Evolutionary conservation across 148 eudicot genomes (phyloP), one percentile per base, ranked within the genome.

Genomic region (Bassia scoparia): DNA sequence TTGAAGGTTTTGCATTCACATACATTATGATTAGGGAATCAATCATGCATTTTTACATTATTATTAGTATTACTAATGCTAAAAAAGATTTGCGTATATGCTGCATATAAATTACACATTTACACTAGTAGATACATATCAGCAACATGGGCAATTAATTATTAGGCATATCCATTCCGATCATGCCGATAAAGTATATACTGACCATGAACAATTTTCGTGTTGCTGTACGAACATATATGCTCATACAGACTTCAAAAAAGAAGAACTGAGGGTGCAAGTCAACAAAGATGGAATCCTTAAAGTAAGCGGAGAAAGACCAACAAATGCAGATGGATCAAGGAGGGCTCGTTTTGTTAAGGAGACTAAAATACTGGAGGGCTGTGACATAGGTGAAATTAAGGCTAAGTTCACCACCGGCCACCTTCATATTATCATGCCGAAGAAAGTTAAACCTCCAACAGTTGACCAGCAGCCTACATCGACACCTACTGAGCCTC

Each of bases 251-350:
- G 93, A 77, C 5, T 90, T 91, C 79, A 91, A 76, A 74, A 92
- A 80, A 74, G 88, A 92, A 1, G 83, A 92, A 56, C 70, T 92
- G 48, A 84, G 71, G 68, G 84, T 92, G n/a, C 92, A 85, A 68
- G 81, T 89, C 18, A 82, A 27, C 81, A 80, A 72, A 46, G 61
- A 13, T 9, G 87, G 89, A 29, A 74, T 77, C 67, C 82, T 89
- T 29, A 89, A 81, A 76, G 84, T 92, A 43, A 79, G 83, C 1
- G 97, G 92, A 69, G 89, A 89, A 49, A 82, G 81, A 23, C 75
- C 76, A 0, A 12, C 74, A 7, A 80, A 73, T 14, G 20, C 50
- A 11, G 86, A 80, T n/a, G 74, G 67, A 60, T 37, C 82, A 11
- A 81, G 65, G 29, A 75, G 30, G 29, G 75, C 64, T 41, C 91